Conservation (phyloP, 2,329 filamentous ascomycete genomes). For the Chrysoporthe cubensis region DNA sequence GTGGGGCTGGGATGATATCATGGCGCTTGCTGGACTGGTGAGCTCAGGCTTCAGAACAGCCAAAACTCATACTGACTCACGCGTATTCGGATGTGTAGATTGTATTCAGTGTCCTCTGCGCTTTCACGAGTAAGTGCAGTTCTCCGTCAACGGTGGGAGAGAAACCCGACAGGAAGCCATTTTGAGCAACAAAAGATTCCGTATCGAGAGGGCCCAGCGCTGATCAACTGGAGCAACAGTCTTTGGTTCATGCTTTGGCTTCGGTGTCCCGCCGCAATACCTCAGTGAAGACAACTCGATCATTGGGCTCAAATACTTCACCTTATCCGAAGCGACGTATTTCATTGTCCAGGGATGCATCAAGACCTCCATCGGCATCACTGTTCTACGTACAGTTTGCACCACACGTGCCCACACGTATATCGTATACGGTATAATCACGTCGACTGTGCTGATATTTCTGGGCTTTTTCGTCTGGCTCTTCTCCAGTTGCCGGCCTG, state of each 20-base stretch:
- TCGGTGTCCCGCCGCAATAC: neutral
- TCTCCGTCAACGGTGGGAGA: neutral
- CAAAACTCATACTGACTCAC: neutral
- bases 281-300: neutral
- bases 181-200: neutral
- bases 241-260: neutral
- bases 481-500: neutral
- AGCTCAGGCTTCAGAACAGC: neutral
- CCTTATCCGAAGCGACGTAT: neutral
- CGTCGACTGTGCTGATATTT: neutral
- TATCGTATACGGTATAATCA: neutral
- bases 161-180: neutral
- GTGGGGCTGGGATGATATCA: neutral
- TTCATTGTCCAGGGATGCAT: neutral
- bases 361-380: conserved; percentile 4
- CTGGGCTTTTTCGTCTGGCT: neutral
- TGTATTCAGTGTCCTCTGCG: neutral
- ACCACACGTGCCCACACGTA: neutral
- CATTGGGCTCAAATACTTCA: neutral
- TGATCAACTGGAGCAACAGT: neutral
- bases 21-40: neutral
- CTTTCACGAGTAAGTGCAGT: neutral
- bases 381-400: neutral
- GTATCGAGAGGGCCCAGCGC: neutral
- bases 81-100: neutral